Conservation (phyloP, 805 yeast genomes). For the Candida hungchunana region DNA sequence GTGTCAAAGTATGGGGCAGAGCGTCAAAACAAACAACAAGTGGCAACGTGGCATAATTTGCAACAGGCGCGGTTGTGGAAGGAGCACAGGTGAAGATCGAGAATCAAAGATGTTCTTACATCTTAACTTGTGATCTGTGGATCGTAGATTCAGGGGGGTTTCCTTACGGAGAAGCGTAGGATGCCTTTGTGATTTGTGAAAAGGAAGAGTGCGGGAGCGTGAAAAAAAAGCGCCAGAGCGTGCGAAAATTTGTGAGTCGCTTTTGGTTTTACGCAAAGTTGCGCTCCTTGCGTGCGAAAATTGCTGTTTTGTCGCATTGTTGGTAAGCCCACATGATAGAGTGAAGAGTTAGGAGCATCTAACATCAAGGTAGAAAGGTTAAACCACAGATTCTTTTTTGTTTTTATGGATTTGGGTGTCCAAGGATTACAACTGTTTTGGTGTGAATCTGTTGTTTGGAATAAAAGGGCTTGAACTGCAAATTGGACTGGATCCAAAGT, state of each 20-base stretch:
- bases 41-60: neutral
- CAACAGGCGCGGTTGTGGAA: no score
- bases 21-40: neutral
- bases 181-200: constrained; percentile 2
- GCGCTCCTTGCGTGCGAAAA: constrained; percentile 14
- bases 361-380: no score
- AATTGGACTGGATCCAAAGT: no score
- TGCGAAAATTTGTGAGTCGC: constrained; percentile 10
- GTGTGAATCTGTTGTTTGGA: no score
- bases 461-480: no score
- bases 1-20: constrained; percentile 7
- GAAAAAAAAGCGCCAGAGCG: constrained; percentile 10
- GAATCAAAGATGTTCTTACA: no score
- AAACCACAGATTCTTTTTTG: no score
- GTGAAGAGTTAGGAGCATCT: no score
- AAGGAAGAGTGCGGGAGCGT: constrained; percentile 7
- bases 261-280: constrained; percentile 8
- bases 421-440: no score
- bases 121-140: constrained; percentile 15
- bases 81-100: no score
- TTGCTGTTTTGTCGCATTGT: neutral
- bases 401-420: no score
- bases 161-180: constrained; percentile 11
- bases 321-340: no score
- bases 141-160: constrained; percentile 3